phyloP scores from a whole-genome alignment of 139 green algal species.

The Coccomyxa sp. region DNA sequence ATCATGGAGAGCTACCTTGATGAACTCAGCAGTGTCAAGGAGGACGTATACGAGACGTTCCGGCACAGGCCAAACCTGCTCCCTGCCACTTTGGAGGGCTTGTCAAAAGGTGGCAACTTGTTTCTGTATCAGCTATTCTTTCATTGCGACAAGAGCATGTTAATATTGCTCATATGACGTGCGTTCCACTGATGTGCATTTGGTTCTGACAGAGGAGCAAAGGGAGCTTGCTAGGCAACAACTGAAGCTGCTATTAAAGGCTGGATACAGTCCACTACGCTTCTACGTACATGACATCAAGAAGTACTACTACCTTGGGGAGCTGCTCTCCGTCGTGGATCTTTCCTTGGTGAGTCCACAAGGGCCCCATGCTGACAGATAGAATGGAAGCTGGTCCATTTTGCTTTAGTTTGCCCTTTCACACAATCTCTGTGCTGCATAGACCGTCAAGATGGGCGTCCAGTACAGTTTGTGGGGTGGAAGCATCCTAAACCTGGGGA shows the following conservation, averaged over 20 bases:
- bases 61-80: slow-evolving; percentile 66
- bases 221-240: slow-evolving; percentile 60
- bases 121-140: not conserved
- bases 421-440: not conserved
- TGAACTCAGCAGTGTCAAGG: slow-evolving; percentile 23
- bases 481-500: slow-evolving; percentile 70
- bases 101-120: slow-evolving; percentile 55
- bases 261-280: slow-evolving; percentile 60
- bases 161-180: not conserved
- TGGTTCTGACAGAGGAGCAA: slow-evolving; percentile 63
- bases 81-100: slow-evolving; percentile 50
- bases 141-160: not conserved
- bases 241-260: slow-evolving; percentile 50
- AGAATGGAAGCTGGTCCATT: not conserved
- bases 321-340: slow-evolving; percentile 69
- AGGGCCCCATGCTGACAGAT: not conserved
- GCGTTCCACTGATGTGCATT: not conserved
- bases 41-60: slow-evolving; percentile 60
- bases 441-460: slow-evolving; percentile 78
- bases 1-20: slow-evolving; percentile 44
- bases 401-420: no score
- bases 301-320: slow-evolving; percentile 62
- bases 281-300: slow-evolving; percentile 48
- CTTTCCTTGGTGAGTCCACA: slow-evolving; percentile 48
- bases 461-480: slow-evolving; percentile 77